Base-by-base conservation (phyloP, 257 asterid genomes). In the Solanum stenotomum region DNA sequence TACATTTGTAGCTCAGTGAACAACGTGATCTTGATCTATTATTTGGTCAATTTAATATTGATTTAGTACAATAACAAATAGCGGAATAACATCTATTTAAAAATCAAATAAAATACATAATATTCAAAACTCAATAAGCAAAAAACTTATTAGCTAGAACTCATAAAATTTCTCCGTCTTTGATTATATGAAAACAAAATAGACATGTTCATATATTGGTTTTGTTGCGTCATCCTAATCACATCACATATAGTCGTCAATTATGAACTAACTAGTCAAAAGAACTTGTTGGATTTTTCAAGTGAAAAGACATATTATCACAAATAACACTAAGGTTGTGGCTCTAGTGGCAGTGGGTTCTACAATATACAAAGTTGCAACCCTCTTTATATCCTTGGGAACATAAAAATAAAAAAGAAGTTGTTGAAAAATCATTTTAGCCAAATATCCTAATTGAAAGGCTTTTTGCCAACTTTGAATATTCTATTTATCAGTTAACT, bases 21-120 rank as follows among this genome's bases (percentile, higher is more conserved):
- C 25, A 59, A 52, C 4, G 4, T 52, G 4, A 56, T 56, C 65
- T 56, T 56, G 23, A 56, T 6, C 4, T 56, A 18, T 56, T 8
- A 18, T 56, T 52, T 52, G n/a, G 0, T 16, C 61, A 7, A 52
- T 52, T 52, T 18, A 10, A 5, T 52, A 52, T 56, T 65, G 4
- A 25, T 2, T n/a, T n/a, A 10, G 18, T 5, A 25, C 2, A 10
- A 59, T 56, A 3, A 59, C 27, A 10, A n/a, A n/a, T 4, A 2
- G 1, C 0, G 9, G 0, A 27, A 27, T 13, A 27, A 68, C 2
- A 68, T 25, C 2, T 13, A 12, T 13, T 6, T 12, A 0, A 25
- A 25, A 6, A 67, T 13, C 1, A 27, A 67, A 67, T 27, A 67
- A 27, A 0, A 5, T 3, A 0, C 31, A 68, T 68, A 68, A 13